These are phyloP conservation scores for Colletotrichum acutatum DNA, from an alignment of 2,329 filamentous ascomycete genomes.

Conservation along the genomic window DNA sequence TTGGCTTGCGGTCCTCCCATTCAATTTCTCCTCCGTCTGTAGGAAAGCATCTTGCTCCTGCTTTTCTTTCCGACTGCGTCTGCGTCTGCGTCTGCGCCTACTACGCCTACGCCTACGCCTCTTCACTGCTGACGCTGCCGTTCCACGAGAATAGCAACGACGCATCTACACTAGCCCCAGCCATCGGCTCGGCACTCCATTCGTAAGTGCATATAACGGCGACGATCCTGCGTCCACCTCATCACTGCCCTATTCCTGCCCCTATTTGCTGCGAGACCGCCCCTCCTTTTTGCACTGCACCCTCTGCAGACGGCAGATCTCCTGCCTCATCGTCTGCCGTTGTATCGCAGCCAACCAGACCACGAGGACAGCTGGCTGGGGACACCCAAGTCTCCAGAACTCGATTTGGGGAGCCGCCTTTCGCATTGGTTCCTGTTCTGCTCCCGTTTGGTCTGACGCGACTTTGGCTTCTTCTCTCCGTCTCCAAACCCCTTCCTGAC, in stretches of 20 bases:
- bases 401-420: constrained; percentile 11
- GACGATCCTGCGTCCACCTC: neutral
- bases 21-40: neutral
- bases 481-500: constrained; percentile 17
- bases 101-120: neutral
- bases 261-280: constrained; percentile 14
- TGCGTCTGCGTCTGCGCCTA: neutral
- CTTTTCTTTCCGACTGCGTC: constrained; percentile 5
- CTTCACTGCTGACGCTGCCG: neutral
- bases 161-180: neutral
- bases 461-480: constrained; percentile 12
- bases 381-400: constrained; percentile 17
- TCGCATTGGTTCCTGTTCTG: constrained; percentile 15
- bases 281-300: constrained; percentile 6
- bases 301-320: constrained; percentile 26
- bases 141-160: constrained; percentile 24
- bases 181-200: neutral
- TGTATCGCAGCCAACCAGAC: constrained; percentile 14
- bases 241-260: neutral
- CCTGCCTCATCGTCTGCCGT: constrained; percentile 19
- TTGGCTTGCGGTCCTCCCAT: constrained; percentile 13
- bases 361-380: neutral
- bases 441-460: neutral
- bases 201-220: constrained; percentile 26
- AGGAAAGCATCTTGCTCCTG: neutral